These are phyloP conservation scores for Beauveria rudraprayagi DNA, from an alignment of 2,329 filamentous ascomycete species.

Conservation along the genomic window DNA sequence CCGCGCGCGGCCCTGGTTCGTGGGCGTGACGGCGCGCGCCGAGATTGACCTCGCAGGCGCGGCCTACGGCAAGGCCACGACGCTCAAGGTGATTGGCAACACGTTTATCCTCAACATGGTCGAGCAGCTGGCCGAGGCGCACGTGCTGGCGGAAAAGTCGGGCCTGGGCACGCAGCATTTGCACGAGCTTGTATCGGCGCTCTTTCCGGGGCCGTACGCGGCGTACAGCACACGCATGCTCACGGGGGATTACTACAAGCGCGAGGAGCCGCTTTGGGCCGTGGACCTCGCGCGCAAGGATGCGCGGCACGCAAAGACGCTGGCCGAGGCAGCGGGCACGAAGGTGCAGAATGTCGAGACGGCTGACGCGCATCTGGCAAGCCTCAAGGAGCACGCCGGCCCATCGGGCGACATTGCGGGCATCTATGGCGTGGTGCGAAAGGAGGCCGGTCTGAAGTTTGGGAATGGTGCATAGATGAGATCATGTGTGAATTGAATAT, in stretches of 20 bases:
- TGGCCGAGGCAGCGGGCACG: conserved; percentile 57
- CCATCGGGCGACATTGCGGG: conserved; percentile 69
- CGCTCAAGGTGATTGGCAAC: conserved; percentile 79
- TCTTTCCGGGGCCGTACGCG: conserved; percentile 70
- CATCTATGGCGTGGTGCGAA: conserved; percentile 72
- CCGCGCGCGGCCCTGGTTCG: conserved; percentile 61
- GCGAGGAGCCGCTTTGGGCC: conserved; percentile 72
- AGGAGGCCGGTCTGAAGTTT: conserved; percentile 66
- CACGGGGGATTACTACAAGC: conserved; percentile 66
- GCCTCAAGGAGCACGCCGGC: conserved; percentile 60
- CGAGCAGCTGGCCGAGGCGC: conserved; percentile 68
- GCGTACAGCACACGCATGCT: conserved; percentile 70
- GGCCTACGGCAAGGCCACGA: conserved; percentile 58
- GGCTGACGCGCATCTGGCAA: conserved; percentile 59
- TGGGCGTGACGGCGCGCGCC: conserved; percentile 60
- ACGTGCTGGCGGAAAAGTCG: conserved; percentile 71
- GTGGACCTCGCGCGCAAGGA: conserved; percentile 81
- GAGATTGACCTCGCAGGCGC: conserved; percentile 65
- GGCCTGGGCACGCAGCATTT: conserved; percentile 65
- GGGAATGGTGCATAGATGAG: conserved; percentile 43
- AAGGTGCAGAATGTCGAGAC: conserved; percentile 58
- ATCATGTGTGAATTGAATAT: background rate
- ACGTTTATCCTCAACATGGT: conserved; percentile 80
- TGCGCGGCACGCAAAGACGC: conserved; percentile 59
- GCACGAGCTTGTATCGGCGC: conserved; percentile 60